Conservation (phyloP, 2,329 filamentous ascomycete species). For the Xylaria sp. region DNA sequence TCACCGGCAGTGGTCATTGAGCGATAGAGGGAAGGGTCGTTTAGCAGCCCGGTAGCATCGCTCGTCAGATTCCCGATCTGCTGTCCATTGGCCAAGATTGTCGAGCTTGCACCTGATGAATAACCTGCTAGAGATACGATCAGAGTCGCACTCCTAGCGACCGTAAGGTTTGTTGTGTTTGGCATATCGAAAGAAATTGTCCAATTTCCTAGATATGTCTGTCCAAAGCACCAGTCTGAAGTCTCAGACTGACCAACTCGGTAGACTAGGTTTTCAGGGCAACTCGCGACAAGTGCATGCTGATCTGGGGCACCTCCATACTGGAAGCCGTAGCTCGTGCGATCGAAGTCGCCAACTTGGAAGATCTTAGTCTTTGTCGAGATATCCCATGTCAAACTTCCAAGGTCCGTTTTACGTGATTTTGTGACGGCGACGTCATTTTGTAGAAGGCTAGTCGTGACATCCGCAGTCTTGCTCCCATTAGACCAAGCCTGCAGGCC, state of each 20-base stretch:
- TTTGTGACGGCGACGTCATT: slow-evolving; percentile 55
- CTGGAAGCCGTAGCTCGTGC: slow-evolving; percentile 57
- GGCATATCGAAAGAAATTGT: slow-evolving; percentile 48
- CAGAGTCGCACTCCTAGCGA: slow-evolving; percentile 50
- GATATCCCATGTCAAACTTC: slow-evolving; percentile 55
- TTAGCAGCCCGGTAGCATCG: slow-evolving; percentile 48
- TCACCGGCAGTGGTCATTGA: slow-evolving; percentile 59
- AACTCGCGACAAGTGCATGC: slow-evolving; percentile 58
- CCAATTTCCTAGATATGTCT: slow-evolving; percentile 55
- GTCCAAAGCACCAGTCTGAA: slow-evolving; percentile 62
- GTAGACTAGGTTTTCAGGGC: slow-evolving; percentile 59
- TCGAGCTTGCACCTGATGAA: slow-evolving; percentile 54
- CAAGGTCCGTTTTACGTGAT: slow-evolving; percentile 52
- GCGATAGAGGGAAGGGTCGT: slow-evolving; percentile 61
- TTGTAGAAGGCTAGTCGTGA: slow-evolving; percentile 57
- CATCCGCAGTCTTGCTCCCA: slow-evolving; percentile 57
- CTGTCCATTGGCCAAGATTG: slow-evolving; percentile 56
- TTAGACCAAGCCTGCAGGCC: slow-evolving; percentile 63
- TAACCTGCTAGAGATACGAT: slow-evolving; percentile 59
- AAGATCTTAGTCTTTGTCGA: slow-evolving; percentile 56
- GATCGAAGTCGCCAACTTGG: slow-evolving; percentile 62
- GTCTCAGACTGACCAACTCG: slow-evolving; percentile 53
- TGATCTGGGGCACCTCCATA: slow-evolving; percentile 57
- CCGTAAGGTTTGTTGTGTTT: neutral
- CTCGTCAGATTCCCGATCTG: slow-evolving; percentile 57